A percentile compares a stretch with the other conserved stretches of the same genome.
phyloP scores from a whole-genome alignment of 2,329 filamentous ascomycete species.

The Hypomyces rosellus region DNA sequence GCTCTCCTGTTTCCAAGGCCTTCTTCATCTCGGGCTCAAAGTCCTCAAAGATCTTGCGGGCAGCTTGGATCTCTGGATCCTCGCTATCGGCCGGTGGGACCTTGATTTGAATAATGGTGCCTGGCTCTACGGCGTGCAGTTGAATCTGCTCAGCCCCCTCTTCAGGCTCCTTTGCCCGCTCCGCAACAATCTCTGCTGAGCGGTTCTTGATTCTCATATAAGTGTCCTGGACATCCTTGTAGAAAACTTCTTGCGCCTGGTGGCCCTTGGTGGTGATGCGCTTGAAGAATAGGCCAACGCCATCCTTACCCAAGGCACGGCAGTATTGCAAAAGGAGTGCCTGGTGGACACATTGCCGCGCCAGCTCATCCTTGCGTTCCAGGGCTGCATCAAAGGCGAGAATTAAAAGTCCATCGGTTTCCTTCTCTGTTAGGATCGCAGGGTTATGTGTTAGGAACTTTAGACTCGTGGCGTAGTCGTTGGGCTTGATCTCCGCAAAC shows the following conservation, averaged over 20 bases:
- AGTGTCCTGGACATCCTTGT: conserved; percentile 85
- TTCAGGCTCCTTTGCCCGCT: conserved; percentile 44
- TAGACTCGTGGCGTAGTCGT: conserved; percentile 67
- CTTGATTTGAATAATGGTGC: conserved; percentile 82
- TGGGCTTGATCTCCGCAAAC: conserved; percentile 71
- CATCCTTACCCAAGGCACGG: conserved; percentile 78
- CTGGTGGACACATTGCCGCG: conserved; percentile 86
- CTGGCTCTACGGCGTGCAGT: conserved; percentile 89
- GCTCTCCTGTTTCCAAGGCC: conserved; percentile 78
- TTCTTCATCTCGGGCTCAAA: conserved; percentile 77
- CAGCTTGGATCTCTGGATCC: conserved; percentile 56
- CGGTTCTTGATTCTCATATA: conserved; percentile 76
- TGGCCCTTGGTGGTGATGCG: conserved; percentile 85
- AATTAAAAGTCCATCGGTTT: conserved; percentile 85
- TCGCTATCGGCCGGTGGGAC: conserved; percentile 66
- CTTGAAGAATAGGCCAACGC: conserved; percentile 91
- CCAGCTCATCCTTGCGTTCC: conserved; percentile 66
- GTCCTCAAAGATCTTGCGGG: conserved; percentile 70
- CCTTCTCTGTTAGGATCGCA: conserved; percentile 70
- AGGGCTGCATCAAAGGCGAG: conserved; percentile 87
- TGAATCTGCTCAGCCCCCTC: conserved; percentile 92
- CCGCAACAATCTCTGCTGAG: conserved; percentile 60
- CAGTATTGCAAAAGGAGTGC: conserved; percentile 92
- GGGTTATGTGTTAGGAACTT: conserved; percentile 76
- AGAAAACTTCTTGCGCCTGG: conserved; percentile 84